Conservation (phyloP, 2,329 filamentous ascomycete species). For the Fusarium sp. region DNA sequence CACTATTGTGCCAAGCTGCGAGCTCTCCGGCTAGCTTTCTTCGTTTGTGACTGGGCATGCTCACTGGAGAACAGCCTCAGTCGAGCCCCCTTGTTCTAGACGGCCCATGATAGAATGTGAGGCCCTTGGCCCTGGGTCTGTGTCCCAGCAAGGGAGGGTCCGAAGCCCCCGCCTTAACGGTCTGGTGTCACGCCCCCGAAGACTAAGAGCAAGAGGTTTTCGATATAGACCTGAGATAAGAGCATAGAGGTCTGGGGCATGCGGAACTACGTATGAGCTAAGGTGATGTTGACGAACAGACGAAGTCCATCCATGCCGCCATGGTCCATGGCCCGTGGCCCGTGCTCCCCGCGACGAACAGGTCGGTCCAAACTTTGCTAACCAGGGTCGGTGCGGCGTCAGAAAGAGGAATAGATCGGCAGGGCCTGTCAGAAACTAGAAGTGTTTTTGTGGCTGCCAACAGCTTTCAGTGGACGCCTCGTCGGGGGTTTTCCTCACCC, state of each 20-base stretch:
- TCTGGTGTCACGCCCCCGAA: slow-evolving; percentile 31
- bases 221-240: slow-evolving; percentile 41
- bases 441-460: slow-evolving; percentile 36
- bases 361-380: slow-evolving; percentile 26
- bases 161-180: slow-evolving; percentile 29
- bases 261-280: slow-evolving; percentile 11
- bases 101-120: slow-evolving; percentile 36
- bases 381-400: slow-evolving; percentile 36
- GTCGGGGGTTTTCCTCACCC: slow-evolving; percentile 22
- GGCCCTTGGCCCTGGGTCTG: slow-evolving; percentile 27
- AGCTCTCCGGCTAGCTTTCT: slow-evolving; percentile 36
- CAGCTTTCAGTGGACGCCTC: slow-evolving; percentile 34
- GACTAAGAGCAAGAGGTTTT: slow-evolving; percentile 41
- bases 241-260: slow-evolving; percentile 31
- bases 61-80: slow-evolving; percentile 37
- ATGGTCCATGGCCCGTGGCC: not conserved
- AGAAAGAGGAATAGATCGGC: slow-evolving; percentile 45
- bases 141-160: slow-evolving; percentile 23
- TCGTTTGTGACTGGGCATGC: slow-evolving; percentile 40
- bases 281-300: slow-evolving; percentile 34
- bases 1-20: slow-evolving; percentile 40
- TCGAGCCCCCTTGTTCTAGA: slow-evolving; percentile 39
- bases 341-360: slow-evolving; percentile 32
- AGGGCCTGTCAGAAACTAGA: slow-evolving; percentile 39
- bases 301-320: slow-evolving; percentile 2